Evolutionary conservation across 768 basidiomycete species (phyloP).

Genomic region (Candolleomyces eurysporus): DNA sequence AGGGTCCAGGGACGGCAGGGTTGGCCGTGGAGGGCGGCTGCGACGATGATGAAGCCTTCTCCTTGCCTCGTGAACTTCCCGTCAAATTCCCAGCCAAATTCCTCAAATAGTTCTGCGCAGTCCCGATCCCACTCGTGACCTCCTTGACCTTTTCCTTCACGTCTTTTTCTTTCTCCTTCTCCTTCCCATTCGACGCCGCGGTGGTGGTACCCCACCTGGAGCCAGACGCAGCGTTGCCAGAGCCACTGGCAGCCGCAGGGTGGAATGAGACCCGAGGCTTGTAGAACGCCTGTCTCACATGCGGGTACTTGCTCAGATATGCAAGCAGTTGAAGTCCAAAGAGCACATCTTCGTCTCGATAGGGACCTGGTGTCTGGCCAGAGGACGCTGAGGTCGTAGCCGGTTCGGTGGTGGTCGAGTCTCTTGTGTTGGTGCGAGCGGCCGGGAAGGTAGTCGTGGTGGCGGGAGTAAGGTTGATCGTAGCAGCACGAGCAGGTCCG

Average conservation of each 20-base stretch:
- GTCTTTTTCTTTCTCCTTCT: slow-evolving; percentile 18
- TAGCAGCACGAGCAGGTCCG: no score
- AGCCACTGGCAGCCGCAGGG: slow-evolving; percentile 56
- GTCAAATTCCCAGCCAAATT: background rate
- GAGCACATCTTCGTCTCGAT: slow-evolving; percentile 93
- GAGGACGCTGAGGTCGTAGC: no score
- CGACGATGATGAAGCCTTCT: slow-evolving; percentile 6
- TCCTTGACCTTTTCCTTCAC: background rate
- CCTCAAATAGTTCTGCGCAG: no score
- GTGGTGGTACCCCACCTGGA: slow-evolving; percentile 8
- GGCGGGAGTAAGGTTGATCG: no score
- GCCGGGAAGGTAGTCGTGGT: no score
- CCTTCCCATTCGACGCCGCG: slow-evolving; percentile 12
- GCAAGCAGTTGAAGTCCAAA: slow-evolving; percentile 90
- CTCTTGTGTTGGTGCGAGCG: no score
- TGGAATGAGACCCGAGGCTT: slow-evolving; percentile 82
- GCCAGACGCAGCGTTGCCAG: slow-evolving; percentile 22
- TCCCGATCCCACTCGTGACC: background rate
- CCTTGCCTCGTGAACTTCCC: slow-evolving; percentile 10
- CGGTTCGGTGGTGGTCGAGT: no score
- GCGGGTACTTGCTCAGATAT: slow-evolving; percentile 96
- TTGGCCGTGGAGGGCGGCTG: background rate
- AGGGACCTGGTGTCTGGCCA: slow-evolving; percentile 51
- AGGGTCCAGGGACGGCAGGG: background rate
- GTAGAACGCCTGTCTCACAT: slow-evolving; percentile 95